Base-by-base conservation (phyloP, 2,329 filamentous ascomycete species). In the Botrytis galanthina region DNA sequence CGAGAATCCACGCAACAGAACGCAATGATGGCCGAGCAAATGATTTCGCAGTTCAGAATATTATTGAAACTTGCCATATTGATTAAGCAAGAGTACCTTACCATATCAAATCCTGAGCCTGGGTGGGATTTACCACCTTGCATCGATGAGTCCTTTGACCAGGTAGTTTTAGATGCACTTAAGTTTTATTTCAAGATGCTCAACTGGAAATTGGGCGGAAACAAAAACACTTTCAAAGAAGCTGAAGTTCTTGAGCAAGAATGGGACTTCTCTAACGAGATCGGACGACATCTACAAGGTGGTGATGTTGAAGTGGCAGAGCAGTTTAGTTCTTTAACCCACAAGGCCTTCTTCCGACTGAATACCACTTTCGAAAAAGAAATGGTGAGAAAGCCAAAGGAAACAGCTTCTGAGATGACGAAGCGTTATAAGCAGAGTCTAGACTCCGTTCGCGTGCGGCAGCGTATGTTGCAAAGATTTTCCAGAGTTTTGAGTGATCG, bases 161-260 rank as follows among this genome's bases (percentile, higher is more conserved):
- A 91, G 48, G 93, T 97, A 29, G 93, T 98, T 16, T 84, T 99
- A 61, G 95, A 98, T 79, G 95, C 95, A 0, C 86, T 99, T 78
- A 97, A 95, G 81, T 98, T 97, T 82, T 99, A 99, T 83, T 99
- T 99, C 87, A 96, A 95, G 82, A 95, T 99, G 88, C 86, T 99
- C 62, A 98, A 98, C 81, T 98, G 95, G 94, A 98, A 98, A 82
- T 86, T 99, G 71, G 95, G 93, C 78, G 93, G 94, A 73, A 98
- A 98, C 85, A 98, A 98, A 82, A 99, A 98, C 83, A 98, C 95
- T 0, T 99, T 99, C 87, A 98, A 98, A 81, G 96, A 99, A 82
- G 96, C 96, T 10, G 96, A 99, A 85, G 92, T 99, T 76, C 85
- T 99, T 66, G 97, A 98, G 81, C 94, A 97, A 79, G 96, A 99